Evolutionary conservation across 169 alveolate species (phyloP).

Genomic region (Plasmodium billcollinsi): DNA sequence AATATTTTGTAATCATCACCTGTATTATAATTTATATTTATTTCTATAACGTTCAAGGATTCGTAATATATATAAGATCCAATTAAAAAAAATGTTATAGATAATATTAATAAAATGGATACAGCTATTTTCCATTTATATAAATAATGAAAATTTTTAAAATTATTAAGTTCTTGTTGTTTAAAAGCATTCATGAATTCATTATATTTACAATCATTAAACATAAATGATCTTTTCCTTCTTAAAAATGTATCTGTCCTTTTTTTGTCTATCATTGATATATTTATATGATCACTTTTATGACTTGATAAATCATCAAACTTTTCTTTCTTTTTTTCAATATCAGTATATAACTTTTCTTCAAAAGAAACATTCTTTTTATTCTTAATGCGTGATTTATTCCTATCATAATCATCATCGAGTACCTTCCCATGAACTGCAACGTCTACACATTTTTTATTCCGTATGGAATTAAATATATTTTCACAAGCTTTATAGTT

Average conservation of each 20-base stretch:
- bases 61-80: constrained; percentile 54
- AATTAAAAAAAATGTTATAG: constrained; percentile 27
- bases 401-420: neutral
- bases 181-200: constrained; percentile 35
- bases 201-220: constrained; percentile 24
- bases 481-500: constrained; percentile 39
- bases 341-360: neutral
- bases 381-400: neutral
- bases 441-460: constrained; percentile 5
- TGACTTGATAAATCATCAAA: neutral
- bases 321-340: neutral
- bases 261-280: neutral
- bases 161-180: constrained; percentile 58
- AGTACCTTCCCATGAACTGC: constrained; percentile 31
- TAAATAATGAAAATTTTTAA: constrained; percentile 33
- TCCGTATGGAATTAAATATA: neutral
- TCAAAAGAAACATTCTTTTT: constrained; percentile 33
- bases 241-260: constrained; percentile 22
- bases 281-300: constrained; percentile 9
- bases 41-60: constrained; percentile 29
- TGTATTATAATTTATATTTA: constrained; percentile 23
- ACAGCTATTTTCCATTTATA: constrained; percentile 38
- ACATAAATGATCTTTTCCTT: constrained; percentile 12
- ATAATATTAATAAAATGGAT: constrained; percentile 9
- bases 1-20: constrained; percentile 13